These are phyloP conservation scores for Pseudogymnoascus sp. DNA, from an alignment of 2,329 filamentous ascomycete genomes.

Conservation along the genomic window DNA sequence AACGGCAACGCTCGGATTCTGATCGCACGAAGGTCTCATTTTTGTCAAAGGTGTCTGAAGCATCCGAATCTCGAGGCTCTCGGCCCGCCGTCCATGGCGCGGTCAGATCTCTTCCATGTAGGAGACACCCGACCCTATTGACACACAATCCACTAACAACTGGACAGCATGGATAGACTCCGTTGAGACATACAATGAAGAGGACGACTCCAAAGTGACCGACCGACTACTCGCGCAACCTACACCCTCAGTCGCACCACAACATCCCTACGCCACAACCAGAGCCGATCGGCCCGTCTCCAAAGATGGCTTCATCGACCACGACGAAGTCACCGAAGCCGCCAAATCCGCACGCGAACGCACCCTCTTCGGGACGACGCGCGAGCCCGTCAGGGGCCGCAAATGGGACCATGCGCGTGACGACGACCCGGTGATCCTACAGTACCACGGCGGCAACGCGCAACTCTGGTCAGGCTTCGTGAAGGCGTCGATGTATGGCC, in stretches of 20 bases:
- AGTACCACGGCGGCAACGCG: constrained; percentile 17
- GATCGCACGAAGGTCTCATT: neutral
- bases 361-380: constrained; percentile 27
- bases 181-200: constrained; percentile 24
- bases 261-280: constrained; percentile 22
- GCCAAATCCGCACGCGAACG: constrained; percentile 22
- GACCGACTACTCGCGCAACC: constrained; percentile 21
- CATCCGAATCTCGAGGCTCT: neutral
- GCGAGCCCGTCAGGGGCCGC: constrained; percentile 27
- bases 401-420: constrained; percentile 31
- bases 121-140: neutral
- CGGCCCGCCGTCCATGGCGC: neutral
- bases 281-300: constrained; percentile 6
- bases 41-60: neutral
- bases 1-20: constrained; percentile 2
- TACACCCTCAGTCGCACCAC: constrained; percentile 22
- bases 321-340: constrained; percentile 18
- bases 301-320: constrained; percentile 28
- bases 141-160: constrained; percentile 11
- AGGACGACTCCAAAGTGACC: constrained; percentile 15
- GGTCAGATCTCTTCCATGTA: constrained; percentile 4
- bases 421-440: constrained; percentile 28
- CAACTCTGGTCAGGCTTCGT: constrained; percentile 27
- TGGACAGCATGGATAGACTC: constrained; percentile 29
- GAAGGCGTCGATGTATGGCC: constrained; percentile 27